Evolutionary conservation across 2,329 filamentous ascomycete species (phyloP).

Genomic region (Colletotrichum sp.): DNA sequence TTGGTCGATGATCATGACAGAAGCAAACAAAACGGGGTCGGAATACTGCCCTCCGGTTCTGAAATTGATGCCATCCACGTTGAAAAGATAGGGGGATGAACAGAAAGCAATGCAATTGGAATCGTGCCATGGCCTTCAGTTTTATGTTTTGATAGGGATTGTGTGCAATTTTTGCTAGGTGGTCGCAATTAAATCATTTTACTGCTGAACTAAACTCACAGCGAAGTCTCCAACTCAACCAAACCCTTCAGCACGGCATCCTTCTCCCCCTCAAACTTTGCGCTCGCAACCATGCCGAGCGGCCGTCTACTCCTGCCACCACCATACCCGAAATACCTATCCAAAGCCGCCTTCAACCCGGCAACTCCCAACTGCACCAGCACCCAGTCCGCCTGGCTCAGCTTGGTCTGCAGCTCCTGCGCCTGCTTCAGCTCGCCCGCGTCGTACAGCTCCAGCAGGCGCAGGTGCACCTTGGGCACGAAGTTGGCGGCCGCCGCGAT

Average conservation of each 20-base stretch:
- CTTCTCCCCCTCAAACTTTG: constrained; percentile 26
- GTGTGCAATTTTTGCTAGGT: background rate
- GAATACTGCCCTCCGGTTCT: too few relatives aligned
- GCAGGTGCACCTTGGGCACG: constrained; percentile 39
- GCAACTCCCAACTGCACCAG: constrained; percentile 32
- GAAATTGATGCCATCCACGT: too few relatives aligned
- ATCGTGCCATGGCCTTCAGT: background rate
- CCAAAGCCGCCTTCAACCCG: constrained; percentile 31
- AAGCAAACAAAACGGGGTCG: background rate
- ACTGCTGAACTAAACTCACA: background rate
- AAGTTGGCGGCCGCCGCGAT: constrained; percentile 47
- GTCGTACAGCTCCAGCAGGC: constrained; percentile 38
- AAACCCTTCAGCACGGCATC: constrained; percentile 21
- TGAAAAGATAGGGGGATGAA: too few relatives aligned
- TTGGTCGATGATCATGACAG: background rate
- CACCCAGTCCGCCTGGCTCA: constrained; percentile 33
- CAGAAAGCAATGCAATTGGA: too few relatives aligned
- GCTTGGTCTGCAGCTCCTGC: constrained; percentile 37
- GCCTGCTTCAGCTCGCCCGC: constrained; percentile 37
- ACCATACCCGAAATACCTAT: constrained; percentile 26
- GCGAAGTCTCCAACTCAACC: constrained; percentile 27
- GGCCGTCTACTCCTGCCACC: constrained; percentile 28
- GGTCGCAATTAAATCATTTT: background rate
- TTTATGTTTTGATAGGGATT: background rate
- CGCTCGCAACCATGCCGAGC: constrained; percentile 24